Conservation (phyloP, 805 yeast genomes). For the Komagataella kurtzmanii region DNA sequence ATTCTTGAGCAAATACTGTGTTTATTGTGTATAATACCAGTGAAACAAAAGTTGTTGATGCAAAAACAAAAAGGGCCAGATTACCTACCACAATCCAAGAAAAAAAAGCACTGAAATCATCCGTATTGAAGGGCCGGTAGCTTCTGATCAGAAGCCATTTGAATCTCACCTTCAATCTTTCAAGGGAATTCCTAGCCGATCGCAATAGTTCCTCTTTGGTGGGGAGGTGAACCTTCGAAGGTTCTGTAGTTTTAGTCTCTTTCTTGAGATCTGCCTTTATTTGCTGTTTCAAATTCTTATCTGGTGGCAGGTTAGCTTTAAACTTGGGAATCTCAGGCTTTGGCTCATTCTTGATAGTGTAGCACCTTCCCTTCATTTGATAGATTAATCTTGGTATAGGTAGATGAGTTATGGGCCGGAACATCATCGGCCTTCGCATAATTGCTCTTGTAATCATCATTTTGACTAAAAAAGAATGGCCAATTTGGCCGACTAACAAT, state of each 20-base stretch:
- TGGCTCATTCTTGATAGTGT: background rate
- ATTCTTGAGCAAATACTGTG: conserved; percentile 81
- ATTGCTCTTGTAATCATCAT: background rate
- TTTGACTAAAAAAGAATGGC: background rate
- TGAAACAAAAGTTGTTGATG: conserved; percentile 89
- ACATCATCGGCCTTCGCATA: background rate
- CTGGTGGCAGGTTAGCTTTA: background rate
- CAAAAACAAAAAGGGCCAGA: conserved; percentile 61
- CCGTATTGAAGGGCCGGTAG: conserved; percentile 76
- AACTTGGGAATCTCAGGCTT: background rate
- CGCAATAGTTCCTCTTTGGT: conserved; percentile 6
- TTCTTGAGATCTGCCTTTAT: background rate
- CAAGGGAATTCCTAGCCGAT: conserved; percentile 4
- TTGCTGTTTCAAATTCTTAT: background rate
- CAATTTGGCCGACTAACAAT: background rate
- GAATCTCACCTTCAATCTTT: conserved; percentile 17
- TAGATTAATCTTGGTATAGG: background rate
- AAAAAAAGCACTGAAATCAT: conserved; percentile 79
- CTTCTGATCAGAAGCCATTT: conserved; percentile 71
- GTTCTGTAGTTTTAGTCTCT: background rate
- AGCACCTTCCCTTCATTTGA: background rate
- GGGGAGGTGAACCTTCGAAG: background rate
- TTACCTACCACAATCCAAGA: conserved; percentile 91
- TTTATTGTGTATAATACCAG: conserved; percentile 63
- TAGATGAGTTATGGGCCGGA: background rate